phyloP scores from a whole-genome alignment of 768 basidiomycete genomes.

The Lactifluus subvellereus region DNA sequence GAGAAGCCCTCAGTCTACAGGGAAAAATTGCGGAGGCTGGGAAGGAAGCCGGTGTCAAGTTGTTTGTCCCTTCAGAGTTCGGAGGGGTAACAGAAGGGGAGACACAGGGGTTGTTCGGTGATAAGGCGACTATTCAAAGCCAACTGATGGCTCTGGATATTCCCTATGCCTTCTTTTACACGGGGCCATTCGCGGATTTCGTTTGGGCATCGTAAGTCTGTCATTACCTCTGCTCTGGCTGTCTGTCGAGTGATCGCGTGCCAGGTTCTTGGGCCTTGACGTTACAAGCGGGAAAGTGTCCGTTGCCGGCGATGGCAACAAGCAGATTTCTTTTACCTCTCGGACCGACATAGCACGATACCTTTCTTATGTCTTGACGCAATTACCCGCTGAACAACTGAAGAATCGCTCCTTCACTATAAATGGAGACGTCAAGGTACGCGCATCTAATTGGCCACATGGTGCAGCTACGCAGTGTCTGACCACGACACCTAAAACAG shows the following conservation, averaged over 20 bases:
- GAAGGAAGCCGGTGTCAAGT: conserved; percentile 11
- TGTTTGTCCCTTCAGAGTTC: conserved; percentile 20
- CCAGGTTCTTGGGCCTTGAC: conserved; percentile 12
- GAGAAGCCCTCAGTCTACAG: background rate
- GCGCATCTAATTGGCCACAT: background rate
- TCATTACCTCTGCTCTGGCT: too few species aligned
- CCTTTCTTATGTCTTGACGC: conserved; percentile 21
- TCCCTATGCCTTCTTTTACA: conserved; percentile 23
- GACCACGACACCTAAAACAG: background rate
- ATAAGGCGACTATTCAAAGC: conserved; percentile 1
- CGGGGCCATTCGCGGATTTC: conserved; percentile 20
- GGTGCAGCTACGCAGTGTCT: background rate
- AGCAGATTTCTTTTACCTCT: conserved; percentile 21
- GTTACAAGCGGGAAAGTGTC: conserved; percentile 17
- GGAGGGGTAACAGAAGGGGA: conserved; percentile 13
- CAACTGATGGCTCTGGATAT: conserved; percentile 16
- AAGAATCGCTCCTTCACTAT: conserved; percentile 11
- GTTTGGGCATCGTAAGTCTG: conserved; percentile 3
- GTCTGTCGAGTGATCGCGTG: background rate
- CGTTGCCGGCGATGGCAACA: conserved; percentile 23
- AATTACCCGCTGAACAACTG: conserved; percentile 15
- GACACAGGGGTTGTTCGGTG: conserved; percentile 8
- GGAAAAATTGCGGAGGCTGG: conserved; percentile 10
- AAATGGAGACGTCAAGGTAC: conserved; percentile 17
- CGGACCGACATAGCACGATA: conserved; percentile 21